Base-by-base conservation (phyloP, 2,329 filamentous ascomycete genomes). In the Pleoardoris graminearum region DNA sequence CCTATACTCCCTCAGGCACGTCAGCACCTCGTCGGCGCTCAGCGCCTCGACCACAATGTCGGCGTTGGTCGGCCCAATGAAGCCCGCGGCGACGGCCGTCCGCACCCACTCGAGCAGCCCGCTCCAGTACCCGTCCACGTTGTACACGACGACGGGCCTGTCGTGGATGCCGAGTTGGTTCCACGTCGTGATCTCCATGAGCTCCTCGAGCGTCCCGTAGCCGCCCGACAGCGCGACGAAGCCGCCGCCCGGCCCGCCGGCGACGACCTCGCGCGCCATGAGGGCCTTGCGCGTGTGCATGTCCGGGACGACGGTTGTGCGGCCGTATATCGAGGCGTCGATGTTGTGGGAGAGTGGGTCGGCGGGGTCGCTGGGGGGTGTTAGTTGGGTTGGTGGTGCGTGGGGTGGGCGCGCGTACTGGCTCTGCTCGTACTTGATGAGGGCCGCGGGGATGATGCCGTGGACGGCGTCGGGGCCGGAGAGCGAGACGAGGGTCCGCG, bases 91-190 rank as follows among this genome's bases (percentile, higher is more conserved):
- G 4, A 94, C 87, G 7, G 89, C 86, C 59, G 84, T 89, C 67
- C 82, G 80, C 54, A 97, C 85, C 93, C 92, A 97, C 45, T 82
- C 75, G 53, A 97, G 74, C 57, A 99, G 77, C 0, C 91, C 91
- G 72, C 95, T 88, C 84, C 92, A 99, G 75, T 96, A 97, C 0
- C 91, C 91, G 49, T 92, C 86, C 22, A 97, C 82, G 72, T 97
- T 97, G 62, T 90, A 84, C 43, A 97, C 78, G 48, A 93, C 86
- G 39, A 97, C 86, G 1, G 70, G 70, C 69, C 71, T 72, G 3
- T 88, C 89, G 75, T 97, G 94, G 60, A 99, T 97, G 1, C 94
- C 93, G 44, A 99, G 77, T 77, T 97, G 94, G 74, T 97, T 97
- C 92, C 94, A 99, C 10, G 90, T 95, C 22, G 86, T 86, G 2